A percentile compares a stretch with the other conserved stretches of the same genome.
Conservation (phyloP, 1,139 yeast species). For the Protomyces gravidus region DNA sequence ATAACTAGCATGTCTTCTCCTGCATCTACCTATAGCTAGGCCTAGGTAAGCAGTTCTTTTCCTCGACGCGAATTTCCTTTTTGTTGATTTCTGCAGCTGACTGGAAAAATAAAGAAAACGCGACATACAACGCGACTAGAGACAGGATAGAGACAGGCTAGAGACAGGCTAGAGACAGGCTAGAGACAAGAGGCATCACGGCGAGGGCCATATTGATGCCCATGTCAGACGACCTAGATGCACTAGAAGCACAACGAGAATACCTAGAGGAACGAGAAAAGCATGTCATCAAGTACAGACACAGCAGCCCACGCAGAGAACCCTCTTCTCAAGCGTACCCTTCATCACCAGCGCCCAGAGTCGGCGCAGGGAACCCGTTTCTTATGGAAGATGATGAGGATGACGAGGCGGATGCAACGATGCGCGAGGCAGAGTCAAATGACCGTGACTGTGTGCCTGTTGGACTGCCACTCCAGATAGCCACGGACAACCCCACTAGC, state of each 20-base stretch:
- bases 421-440: not conserved
- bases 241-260: conserved; percentile 15
- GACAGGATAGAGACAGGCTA: too few relatives aligned
- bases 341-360: conserved; percentile 17
- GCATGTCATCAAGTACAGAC: not conserved
- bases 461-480: not conserved
- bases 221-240: conserved; percentile 14
- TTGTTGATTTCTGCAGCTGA: too few relatives aligned
- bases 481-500: not conserved
- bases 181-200: too few relatives aligned
- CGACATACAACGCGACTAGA: too few relatives aligned
- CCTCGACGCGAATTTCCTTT: too few relatives aligned
- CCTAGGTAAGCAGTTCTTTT: too few relatives aligned
- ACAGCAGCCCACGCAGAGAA: conserved; percentile 4
- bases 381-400: conserved; percentile 19
- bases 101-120: too few relatives aligned
- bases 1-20: too few relatives aligned
- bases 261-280: not conserved
- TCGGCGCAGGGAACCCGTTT: conserved; percentile 11
- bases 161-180: too few relatives aligned
- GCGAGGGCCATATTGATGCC: too few relatives aligned
- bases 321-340: conserved; percentile 14
- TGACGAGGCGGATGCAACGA: not conserved
- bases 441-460: too few relatives aligned
- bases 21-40: too few relatives aligned